Percentiles rank a stretch among this genome's conserved stretches.
Conservation (phyloP, 495 filamentous ascomycete species). For the Rostrohypoxylon terebratum region DNA sequence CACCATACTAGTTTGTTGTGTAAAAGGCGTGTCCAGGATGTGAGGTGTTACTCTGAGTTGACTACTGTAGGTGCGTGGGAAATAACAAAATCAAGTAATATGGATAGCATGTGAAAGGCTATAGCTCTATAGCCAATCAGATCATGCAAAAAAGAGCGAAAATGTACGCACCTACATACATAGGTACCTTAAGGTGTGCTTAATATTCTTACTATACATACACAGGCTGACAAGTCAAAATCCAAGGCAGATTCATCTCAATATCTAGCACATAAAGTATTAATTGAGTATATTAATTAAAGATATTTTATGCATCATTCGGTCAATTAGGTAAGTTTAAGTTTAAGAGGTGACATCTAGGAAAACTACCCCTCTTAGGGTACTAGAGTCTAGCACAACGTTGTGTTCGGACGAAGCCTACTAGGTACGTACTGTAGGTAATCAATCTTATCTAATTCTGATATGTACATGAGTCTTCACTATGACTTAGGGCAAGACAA, state of each 20-base stretch:
- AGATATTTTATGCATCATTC: background rate
- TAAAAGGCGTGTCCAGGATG: background rate
- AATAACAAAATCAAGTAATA: background rate
- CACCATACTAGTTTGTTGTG: background rate
- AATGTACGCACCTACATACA: constrained; percentile 1
- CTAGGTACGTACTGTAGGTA: no score
- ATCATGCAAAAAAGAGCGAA: constrained; percentile 10
- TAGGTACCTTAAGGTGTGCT: background rate
- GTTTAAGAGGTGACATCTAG: constrained; percentile 14
- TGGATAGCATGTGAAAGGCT: constrained; percentile 31
- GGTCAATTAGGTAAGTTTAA: constrained; percentile 20
- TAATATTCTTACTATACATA: background rate
- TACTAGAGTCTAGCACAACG: no score
- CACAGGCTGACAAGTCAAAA: background rate
- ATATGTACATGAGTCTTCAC: constrained; percentile 33
- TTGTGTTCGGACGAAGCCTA: constrained; percentile 26
- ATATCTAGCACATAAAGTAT: background rate
- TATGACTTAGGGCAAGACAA: constrained; percentile 10
- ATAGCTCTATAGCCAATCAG: constrained; percentile 19
- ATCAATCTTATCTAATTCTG: constrained; percentile 34
- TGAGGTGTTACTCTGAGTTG: constrained; percentile 11
- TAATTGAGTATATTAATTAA: background rate
- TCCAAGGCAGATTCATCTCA: background rate
- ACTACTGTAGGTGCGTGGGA: background rate
- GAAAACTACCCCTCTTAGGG: constrained; percentile 31